Evolutionary conservation across 1,139 yeast species (phyloP), one percentile per base, ranked within the genome.

Genomic region (Yueomyces sp.): DNA sequence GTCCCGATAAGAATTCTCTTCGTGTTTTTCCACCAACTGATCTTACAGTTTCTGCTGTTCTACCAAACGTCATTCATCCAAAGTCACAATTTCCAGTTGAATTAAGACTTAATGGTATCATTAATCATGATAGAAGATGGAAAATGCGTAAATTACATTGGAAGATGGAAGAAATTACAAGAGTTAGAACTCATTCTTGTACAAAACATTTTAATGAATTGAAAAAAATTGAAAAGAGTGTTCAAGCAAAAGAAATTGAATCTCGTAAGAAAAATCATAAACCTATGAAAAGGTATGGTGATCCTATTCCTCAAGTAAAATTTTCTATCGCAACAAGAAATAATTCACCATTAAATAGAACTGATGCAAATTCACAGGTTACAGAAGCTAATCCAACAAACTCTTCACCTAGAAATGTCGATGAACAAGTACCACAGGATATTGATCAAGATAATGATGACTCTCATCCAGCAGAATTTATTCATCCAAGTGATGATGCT

Each of bases 1-100:
- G 93, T 7, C 84, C 86, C 2, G 96, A 89, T 59, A 72, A 87
- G 50, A 86, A 84, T 57, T 85, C 95, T 1, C 66, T 86, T 37
- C 72, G 99, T 47, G 86, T 93, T 1, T 91, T 91, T 61, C 98
- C 98, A 1, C 97, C 99, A 3, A 91, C 97, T 0, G 85, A 82
- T 41, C 81, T 91, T 36, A 80, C 85, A 3, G 94, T 96, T 3
- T 76, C 81, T 36, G 89, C 95, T 3, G 81, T 81, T 3, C 67
- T 91, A 39, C 98, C 98, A 2, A 83, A 84, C 49, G 95, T 86
- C 12, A 74, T 85, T 26, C 84, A 84, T 59, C 98, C 98, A 8
- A 81, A 84, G 54, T 82, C 95, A 0, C 70, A 80, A 0, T 85
- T 91, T 56, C 82, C 93, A 0, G 70, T 91, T 31, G 96, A 87